A percentile compares a stretch with the other conserved stretches of the same genome.
Evolutionary conservation across 164 flowering plant genomes (phyloP).

Genomic region (Stephania yunnanensis): DNA sequence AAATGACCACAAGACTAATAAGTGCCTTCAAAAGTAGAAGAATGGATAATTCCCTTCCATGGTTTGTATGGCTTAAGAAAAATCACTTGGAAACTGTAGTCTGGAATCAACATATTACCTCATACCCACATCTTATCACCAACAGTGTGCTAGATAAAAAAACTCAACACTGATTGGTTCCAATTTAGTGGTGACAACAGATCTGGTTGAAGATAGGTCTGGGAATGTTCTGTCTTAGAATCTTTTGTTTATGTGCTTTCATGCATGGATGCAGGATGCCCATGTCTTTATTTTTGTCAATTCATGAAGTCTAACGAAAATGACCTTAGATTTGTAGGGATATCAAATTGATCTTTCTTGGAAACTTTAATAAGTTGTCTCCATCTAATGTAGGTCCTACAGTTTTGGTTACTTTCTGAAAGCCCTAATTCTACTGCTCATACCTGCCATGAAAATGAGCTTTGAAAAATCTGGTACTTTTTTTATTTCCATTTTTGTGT

Average conservation of each 20-base stretch:
- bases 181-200: neutral
- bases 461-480: neutral
- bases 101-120: neutral
- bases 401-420: neutral
- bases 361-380: neutral
- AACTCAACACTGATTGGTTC: neutral
- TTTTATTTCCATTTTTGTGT: too few relatives aligned
- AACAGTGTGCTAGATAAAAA: neutral
- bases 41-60: too few relatives aligned
- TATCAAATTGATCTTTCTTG: neutral
- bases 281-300: neutral
- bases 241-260: neutral
- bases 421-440: too few relatives aligned
- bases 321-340: neutral
- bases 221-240: neutral
- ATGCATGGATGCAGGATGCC: constrained; percentile 2
- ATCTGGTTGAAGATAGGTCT: neutral
- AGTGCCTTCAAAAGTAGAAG: too few relatives aligned
- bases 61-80: neutral
- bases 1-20: too few relatives aligned
- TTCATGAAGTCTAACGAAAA: neutral
- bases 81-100: neutral
- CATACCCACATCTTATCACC: neutral
- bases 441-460: too few relatives aligned
- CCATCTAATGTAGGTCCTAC: neutral